These are phyloP conservation scores for Ulota crispa DNA, from an alignment of 225 moss, liverwort and hornwort species.

Conservation along the genomic window DNA sequence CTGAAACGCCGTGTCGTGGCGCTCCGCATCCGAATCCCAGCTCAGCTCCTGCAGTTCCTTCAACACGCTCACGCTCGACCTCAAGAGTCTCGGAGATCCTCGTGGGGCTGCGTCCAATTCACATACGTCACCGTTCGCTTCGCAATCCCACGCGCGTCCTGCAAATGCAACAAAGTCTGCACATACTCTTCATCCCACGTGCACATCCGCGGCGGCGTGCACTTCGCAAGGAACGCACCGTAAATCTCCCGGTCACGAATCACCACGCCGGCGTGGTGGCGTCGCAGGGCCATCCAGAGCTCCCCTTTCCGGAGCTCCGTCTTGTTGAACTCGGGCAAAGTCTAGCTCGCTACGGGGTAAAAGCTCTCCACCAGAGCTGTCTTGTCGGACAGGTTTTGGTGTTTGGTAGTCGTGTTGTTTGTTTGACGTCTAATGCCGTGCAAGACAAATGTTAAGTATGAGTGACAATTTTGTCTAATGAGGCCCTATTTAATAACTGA, in stretches of 20 bases:
- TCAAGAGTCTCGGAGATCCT: slow-evolving; percentile 11
- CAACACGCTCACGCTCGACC: neutral
- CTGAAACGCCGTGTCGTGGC: slow-evolving; percentile 30
- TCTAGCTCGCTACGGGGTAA: slow-evolving; percentile 14
- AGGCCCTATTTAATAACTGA: too few relatives aligned
- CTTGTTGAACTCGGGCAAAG: slow-evolving; percentile 16
- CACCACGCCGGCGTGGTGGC: slow-evolving; percentile 27
- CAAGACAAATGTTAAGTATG: too few relatives aligned
- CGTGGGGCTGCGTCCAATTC: slow-evolving; percentile 38
- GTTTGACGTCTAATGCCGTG: too few relatives aligned
- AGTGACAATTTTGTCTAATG: too few relatives aligned
- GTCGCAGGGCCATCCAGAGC: slow-evolving; percentile 45
- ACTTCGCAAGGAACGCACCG: slow-evolving; percentile 10
- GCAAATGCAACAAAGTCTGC: slow-evolving; percentile 43
- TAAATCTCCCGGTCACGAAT: slow-evolving; percentile 26
- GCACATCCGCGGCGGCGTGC: neutral
- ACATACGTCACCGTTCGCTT: slow-evolving; percentile 48
- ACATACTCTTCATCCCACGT: slow-evolving; percentile 43
- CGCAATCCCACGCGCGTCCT: slow-evolving; percentile 26
- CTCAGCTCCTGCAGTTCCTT: slow-evolving; percentile 5
- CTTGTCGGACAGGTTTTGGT: too few relatives aligned
- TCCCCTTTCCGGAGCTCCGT: slow-evolving; percentile 41
- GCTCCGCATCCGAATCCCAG: slow-evolving; percentile 25
- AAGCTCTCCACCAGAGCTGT: slow-evolving; percentile 51
- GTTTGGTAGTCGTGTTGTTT: too few relatives aligned